A percentile compares a stretch with the other conserved stretches of the same genome.
Evolutionary conservation across 2,329 filamentous ascomycete species (phyloP).

Genomic region (Trichoderma cornu-damae): DNA sequence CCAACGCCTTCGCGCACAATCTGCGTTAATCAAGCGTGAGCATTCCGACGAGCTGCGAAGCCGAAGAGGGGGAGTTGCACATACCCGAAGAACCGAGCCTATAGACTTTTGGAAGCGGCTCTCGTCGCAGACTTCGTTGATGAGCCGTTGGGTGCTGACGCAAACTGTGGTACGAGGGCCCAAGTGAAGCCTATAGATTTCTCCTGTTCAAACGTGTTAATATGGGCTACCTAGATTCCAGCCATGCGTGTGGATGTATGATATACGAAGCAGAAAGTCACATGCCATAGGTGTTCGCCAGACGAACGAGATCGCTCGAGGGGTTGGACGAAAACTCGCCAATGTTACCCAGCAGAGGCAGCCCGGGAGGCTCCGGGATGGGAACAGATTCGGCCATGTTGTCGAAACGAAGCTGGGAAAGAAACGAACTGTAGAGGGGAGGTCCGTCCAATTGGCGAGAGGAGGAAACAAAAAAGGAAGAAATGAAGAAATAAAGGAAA

Average conservation of each 20-base stretch:
- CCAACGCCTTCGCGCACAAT: slow-evolving; percentile 56
- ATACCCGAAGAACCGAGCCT: slow-evolving; percentile 40
- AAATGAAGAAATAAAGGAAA: background rate
- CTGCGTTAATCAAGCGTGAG: slow-evolving; percentile 20
- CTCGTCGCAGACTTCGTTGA: slow-evolving; percentile 62
- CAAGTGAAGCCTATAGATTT: slow-evolving; percentile 55
- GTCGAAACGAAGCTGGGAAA: background rate
- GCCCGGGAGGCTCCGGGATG: slow-evolving; percentile 59
- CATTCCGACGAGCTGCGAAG: background rate
- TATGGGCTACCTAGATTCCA: too few species aligned
- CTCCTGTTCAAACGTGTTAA: slow-evolving; percentile 37
- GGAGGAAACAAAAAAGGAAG: background rate
- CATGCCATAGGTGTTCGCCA: slow-evolving; percentile 62
- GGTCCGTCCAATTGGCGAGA: too few species aligned
- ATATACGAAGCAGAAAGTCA: too few species aligned
- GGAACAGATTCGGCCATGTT: slow-evolving; percentile 37
- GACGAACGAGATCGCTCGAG: slow-evolving; percentile 47
- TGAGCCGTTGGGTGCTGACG: slow-evolving; percentile 48
- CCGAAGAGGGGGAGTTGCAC: slow-evolving; percentile 2
- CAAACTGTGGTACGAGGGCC: slow-evolving; percentile 46
- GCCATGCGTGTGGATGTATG: too few species aligned
- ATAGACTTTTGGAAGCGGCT: slow-evolving; percentile 59
- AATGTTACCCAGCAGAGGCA: slow-evolving; percentile 63
- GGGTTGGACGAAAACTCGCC: slow-evolving; percentile 58
- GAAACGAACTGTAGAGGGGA: too few species aligned